A percentile compares a stretch with the other conserved stretches of the same genome.
Evolutionary conservation across 305 asterid species (phyloP).

Genomic region (Solanum aculeatissimum): DNA sequence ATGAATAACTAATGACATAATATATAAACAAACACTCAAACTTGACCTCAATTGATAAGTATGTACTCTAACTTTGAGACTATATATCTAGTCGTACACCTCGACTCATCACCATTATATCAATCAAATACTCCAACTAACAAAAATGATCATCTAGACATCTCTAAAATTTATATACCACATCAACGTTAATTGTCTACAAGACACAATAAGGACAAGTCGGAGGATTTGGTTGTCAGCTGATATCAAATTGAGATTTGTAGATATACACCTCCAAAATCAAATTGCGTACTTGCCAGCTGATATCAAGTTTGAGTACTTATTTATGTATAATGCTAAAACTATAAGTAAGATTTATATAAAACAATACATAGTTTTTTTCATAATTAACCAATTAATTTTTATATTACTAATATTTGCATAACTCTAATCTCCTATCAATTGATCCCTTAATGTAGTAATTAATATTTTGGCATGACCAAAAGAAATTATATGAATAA

Average conservation of each 20-base stretch:
- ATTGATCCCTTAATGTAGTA: background rate
- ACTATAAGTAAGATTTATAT: background rate
- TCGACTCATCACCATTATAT: too few species aligned
- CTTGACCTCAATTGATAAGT: too few species aligned
- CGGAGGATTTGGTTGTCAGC: background rate
- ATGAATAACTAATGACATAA: too few species aligned
- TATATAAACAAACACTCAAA: too few species aligned
- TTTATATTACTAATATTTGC: too few species aligned
- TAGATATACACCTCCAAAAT: background rate
- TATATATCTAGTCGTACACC: too few species aligned
- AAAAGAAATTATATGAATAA: background rate
- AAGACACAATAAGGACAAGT: too few species aligned
- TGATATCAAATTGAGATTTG: background rate
- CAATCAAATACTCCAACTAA: too few species aligned
- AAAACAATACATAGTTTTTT: background rate
- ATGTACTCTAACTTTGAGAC: too few species aligned
- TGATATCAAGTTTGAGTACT: background rate
- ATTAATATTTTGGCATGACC: background rate
- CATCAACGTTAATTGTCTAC: too few species aligned
- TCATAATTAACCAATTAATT: background rate
- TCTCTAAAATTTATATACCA: too few species aligned
- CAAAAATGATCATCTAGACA: too few species aligned
- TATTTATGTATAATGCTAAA: background rate
- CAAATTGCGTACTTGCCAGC: background rate
- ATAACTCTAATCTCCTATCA: background rate